Conservation (phyloP, 805 yeast species). For the Scheffersomyces amazonensis region DNA sequence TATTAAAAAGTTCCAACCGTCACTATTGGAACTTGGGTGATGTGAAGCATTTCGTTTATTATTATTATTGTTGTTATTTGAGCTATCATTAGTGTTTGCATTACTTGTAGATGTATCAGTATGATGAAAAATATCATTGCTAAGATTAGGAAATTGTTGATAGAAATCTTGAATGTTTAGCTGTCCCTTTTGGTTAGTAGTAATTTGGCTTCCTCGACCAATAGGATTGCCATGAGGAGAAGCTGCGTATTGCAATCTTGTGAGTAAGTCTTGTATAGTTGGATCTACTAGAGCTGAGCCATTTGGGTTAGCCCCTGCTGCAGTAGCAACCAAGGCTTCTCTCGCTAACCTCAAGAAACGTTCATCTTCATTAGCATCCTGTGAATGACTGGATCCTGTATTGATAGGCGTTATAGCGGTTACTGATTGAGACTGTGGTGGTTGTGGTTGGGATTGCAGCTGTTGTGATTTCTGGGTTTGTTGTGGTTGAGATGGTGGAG, state of each 20-base stretch:
- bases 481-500: not conserved
- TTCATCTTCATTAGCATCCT: conserved; percentile 43
- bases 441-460: not conserved
- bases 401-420: no score
- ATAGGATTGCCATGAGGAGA: conserved; percentile 59
- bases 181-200: conserved; percentile 38
- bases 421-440: not conserved
- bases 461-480: not conserved
- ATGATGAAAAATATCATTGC: conserved; percentile 34
- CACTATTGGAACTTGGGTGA: conserved; percentile 15
- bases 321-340: conserved; percentile 57
- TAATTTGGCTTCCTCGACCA: conserved; percentile 26
- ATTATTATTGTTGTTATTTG: no score
- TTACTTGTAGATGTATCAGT: not conserved
- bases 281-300: conserved; percentile 49
- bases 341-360: conserved; percentile 57
- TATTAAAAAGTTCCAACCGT: conserved; percentile 32
- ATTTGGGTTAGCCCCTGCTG: conserved; percentile 31
- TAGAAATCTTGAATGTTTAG: conserved; percentile 41
- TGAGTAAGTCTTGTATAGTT: conserved; percentile 56
- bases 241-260: conserved; percentile 55
- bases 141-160: conserved; percentile 40
- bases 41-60: not conserved
- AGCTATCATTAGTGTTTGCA: no score
- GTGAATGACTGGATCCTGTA: no score